Evolutionary conservation across 345 rosid genomes (phyloP), one percentile per base, ranked within the genome.

Genomic region (Anacardium occidentale): DNA sequence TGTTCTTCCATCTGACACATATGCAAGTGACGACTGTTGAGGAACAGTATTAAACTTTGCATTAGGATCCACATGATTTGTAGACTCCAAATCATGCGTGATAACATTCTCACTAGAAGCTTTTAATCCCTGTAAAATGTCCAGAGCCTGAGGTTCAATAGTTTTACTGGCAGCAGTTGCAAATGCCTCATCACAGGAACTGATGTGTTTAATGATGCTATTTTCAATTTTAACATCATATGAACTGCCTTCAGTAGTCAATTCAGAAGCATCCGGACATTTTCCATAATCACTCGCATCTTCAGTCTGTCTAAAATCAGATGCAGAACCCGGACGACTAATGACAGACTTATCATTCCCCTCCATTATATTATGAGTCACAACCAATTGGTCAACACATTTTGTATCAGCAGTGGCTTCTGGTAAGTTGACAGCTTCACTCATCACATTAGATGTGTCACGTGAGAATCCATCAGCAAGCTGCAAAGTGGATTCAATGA

Each of bases 361-460:
- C 64, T 71, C 69, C 34, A 77, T 42, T 34, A 22, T 44, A 68
- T 65, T 25, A 54, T 59, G 20, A 66, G 40, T 11, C 64, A 3
- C 47, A 7, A n/a, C 62, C 54, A 25, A 71, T 15, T 25, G 76
- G 47, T 32, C 51, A 22, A 32, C 26, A 25, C 65, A 47, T 29
- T 29, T 1, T 29, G 32, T 29, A 4, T 32, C 71, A 25, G 48
- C 6, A 21, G 29, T 32, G 22, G 37, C n/a, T 25, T 45, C 14
- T 0, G 45, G 13, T 2, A 50, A 51, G 34, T 9, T 57, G 57
- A 48, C 61, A 66, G 64, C 70, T 62, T 72, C 72, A 29, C 40
- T 50, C 59, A 71, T 71, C 21, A 70, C 37, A 26, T 69, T 76
- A 50, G 77, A 77, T 68, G 70, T 47, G 60, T 64, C 83, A 75